Conservation (phyloP, 169 alveolate genomes). For the Eimeria acervulina region DNA sequence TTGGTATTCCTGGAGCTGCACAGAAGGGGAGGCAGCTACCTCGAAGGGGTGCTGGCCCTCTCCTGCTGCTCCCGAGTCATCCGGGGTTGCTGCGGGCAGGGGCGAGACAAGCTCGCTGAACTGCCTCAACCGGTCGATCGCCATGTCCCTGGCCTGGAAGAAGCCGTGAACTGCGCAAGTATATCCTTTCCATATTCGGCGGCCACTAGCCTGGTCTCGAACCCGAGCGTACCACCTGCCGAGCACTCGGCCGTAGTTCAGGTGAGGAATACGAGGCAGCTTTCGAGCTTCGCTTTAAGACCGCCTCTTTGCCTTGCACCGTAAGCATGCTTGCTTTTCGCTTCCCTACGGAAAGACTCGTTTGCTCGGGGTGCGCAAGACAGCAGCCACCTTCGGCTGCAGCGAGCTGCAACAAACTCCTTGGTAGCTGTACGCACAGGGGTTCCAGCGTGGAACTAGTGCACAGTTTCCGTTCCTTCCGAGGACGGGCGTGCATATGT, state of each 20-base stretch:
- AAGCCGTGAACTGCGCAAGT: constrained; percentile 83
- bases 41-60: not conserved
- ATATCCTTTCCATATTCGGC: constrained; percentile 83
- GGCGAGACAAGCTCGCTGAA: constrained; percentile 71
- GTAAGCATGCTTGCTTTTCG: constrained; percentile 44
- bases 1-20: constrained; percentile 32
- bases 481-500: not conserved
- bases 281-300: constrained; percentile 66
- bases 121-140: constrained; percentile 79
- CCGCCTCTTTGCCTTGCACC: constrained; percentile 66
- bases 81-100: constrained; percentile 6
- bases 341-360: constrained; percentile 29
- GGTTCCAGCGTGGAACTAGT: constrained; percentile 59
- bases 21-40: not conserved
- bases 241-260: constrained; percentile 81
- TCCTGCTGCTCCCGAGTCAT: not conserved
- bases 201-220: constrained; percentile 80
- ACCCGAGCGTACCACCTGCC: constrained; percentile 84
- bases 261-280: constrained; percentile 82
- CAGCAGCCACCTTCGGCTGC: constrained; percentile 29
- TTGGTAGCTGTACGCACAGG: constrained; percentile 64
- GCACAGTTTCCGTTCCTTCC: constrained; percentile 8
- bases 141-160: constrained; percentile 82
- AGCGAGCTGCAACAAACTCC: constrained; percentile 65
- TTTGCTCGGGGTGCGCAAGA: not conserved